Evolutionary conservation across 306 rosid genomes (phyloP), one percentile per base, ranked within the genome.

Genomic region (Quercus cerris): DNA sequence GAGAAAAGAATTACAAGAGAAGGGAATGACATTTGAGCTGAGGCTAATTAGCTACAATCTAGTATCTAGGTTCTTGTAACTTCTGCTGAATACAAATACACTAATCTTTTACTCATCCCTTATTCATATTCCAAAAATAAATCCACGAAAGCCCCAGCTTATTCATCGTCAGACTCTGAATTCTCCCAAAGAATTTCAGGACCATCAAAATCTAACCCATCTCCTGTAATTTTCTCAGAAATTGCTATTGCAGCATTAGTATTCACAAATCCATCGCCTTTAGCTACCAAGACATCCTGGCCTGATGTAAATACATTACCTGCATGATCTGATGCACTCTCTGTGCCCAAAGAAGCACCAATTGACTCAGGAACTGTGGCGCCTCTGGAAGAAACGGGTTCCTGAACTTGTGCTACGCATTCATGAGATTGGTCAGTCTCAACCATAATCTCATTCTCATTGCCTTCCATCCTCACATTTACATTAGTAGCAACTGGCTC

Each of bases 101-200:
- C 66, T 13, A 2, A 11, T 14, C 20, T 33, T 19, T 67, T 35
- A 67, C 72, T 19, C 52, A 3, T 18, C 3, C 15, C n/a, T 27
- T 28, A n/a, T 27, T 35, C 11, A 0, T 35, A 8, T 6, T 38
- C 28, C 15, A 3, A 59, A 35, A 12, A 35, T 7, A 33, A 35
- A 15, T 35, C 28, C 38, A 18, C 20, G 27, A 70, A 38, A 73
- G 9, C 58, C 35, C 8, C 28, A 27, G 4, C 61, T 78, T 79
- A 82, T 19, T 87, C 96, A 49, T 20, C 85, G 51, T 87, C 94
- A 75, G 93, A 88, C 83, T 93, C 97, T 19, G 96, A 90, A 81
- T 85, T 91, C 44, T 71, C 89, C 63, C 86, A 90, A 84, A 90
- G 85, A 74, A 93, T 90, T 31, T 93, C 98, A 59, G 98, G 99